These are phyloP conservation scores for Cyphellophora europaea DNA, from an alignment of 2,329 filamentous ascomycete genomes.

Conservation along the genomic window DNA sequence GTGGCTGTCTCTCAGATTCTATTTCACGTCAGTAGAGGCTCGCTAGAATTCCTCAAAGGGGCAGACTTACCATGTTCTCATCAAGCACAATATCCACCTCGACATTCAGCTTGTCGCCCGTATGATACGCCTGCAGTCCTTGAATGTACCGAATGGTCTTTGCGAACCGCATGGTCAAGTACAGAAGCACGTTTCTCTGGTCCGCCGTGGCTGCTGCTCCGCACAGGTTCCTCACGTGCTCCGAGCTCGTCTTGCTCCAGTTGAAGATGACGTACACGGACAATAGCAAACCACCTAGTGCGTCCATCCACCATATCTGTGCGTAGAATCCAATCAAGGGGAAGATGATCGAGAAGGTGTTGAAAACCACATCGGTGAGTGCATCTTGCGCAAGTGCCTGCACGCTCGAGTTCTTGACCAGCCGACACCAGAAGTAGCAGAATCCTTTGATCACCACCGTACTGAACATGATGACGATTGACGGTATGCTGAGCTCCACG, in stretches of 20 bases:
- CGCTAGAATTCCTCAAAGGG: too few relatives aligned
- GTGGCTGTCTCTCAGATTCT: constrained; percentile 65
- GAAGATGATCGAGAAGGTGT: constrained; percentile 79
- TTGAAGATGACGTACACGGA: constrained; percentile 70
- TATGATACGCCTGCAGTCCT: constrained; percentile 74
- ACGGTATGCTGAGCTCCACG: constrained; percentile 62
- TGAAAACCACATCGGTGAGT: constrained; percentile 78
- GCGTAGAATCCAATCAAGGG: constrained; percentile 70
- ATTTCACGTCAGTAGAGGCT: background rate
- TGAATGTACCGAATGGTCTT: constrained; percentile 80
- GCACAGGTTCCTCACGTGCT: constrained; percentile 72
- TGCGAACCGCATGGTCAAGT: constrained; percentile 89
- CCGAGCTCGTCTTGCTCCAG: constrained; percentile 63
- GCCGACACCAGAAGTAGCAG: constrained; percentile 80
- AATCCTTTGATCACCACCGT: constrained; percentile 74
- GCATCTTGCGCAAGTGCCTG: constrained; percentile 66
- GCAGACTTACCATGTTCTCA: constrained; percentile 44
- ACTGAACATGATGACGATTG: constrained; percentile 68
- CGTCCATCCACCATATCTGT: constrained; percentile 76
- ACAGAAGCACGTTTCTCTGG: constrained; percentile 75
- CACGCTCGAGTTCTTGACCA: constrained; percentile 78
- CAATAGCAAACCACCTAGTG: constrained; percentile 68
- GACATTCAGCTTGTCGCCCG: constrained; percentile 75
- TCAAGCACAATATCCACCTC: constrained; percentile 78
- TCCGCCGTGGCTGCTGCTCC: constrained; percentile 71